Conservation (phyloP, 2,329 filamentous ascomycete genomes). For the Xylaria sp. region DNA sequence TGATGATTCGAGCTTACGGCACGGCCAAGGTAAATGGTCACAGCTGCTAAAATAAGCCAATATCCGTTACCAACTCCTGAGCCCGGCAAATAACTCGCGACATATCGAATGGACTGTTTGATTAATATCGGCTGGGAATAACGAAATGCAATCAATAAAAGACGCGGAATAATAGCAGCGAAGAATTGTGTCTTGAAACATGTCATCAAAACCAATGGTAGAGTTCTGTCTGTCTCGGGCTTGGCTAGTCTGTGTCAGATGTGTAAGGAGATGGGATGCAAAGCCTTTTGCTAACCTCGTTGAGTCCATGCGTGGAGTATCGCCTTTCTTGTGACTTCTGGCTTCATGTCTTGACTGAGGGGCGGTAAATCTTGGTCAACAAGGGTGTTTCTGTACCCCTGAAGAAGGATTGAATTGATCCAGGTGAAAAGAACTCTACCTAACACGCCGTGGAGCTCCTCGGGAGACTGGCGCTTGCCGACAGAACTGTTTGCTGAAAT, state of each 20-base stretch:
- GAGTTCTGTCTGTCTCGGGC: slow-evolving; percentile 43
- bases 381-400: slow-evolving; percentile 48
- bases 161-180: slow-evolving; percentile 50
- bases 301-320: slow-evolving; percentile 47
- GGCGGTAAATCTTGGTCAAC: slow-evolving; percentile 43
- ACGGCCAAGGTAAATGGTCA: slow-evolving; percentile 52
- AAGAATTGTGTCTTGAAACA: slow-evolving; percentile 49
- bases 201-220: slow-evolving; percentile 49
- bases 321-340: slow-evolving; percentile 40
- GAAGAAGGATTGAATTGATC: slow-evolving; percentile 49
- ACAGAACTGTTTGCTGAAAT: background rate
- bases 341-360: slow-evolving; percentile 42
- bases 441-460: slow-evolving; percentile 47
- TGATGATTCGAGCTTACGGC: slow-evolving; percentile 48
- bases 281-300: slow-evolving; percentile 41
- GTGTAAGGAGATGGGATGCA: background rate
- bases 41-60: slow-evolving; percentile 50
- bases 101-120: slow-evolving; percentile 51
- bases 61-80: slow-evolving; percentile 41
- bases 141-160: slow-evolving; percentile 54
- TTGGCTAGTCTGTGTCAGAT: slow-evolving; percentile 1
- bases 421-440: slow-evolving; percentile 49
- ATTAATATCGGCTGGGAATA: slow-evolving; percentile 57
- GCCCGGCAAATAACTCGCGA: slow-evolving; percentile 30
- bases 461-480: slow-evolving; percentile 40